Evolutionary conservation across 73 alveolate genomes (phyloP).

Genomic region (Stentor coeruleus): DNA sequence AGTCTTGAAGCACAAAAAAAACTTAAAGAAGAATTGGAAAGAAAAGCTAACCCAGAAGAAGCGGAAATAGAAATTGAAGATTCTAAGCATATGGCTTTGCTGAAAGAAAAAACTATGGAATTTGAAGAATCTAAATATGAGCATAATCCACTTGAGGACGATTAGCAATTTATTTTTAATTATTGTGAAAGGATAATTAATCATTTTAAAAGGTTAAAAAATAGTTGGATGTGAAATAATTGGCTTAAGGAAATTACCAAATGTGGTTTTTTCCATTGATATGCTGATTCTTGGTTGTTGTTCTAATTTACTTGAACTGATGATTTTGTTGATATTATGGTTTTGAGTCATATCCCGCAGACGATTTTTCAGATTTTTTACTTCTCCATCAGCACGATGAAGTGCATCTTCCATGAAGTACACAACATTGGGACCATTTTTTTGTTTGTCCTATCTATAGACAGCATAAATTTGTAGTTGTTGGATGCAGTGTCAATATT

Average conservation of each 20-base stretch:
- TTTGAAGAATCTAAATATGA: no score
- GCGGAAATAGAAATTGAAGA: no score
- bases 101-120: no score
- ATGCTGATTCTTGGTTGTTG: not conserved
- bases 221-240: no score
- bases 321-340: not conserved
- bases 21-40: constrained; percentile 1
- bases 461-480: not conserved
- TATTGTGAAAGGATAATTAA: no score
- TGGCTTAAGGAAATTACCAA: no score
- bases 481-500: constrained; percentile 15
- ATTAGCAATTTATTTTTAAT: no score
- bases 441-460: constrained; percentile 13
- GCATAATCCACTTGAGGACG: no score
- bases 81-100: no score
- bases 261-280: not conserved
- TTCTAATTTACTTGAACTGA: not conserved
- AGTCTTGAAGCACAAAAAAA: not conserved
- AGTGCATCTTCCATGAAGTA: not conserved
- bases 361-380: constrained; percentile 11
- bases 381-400: constrained; percentile 18
- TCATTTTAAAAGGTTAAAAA: no score
- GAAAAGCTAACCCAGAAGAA: no score
- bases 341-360: not conserved
- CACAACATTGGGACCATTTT: constrained; percentile 24